Evolutionary conservation across 768 basidiomycete species (phyloP), one percentile per base, ranked within the genome.

Genomic region (Suillus ampliporus): DNA sequence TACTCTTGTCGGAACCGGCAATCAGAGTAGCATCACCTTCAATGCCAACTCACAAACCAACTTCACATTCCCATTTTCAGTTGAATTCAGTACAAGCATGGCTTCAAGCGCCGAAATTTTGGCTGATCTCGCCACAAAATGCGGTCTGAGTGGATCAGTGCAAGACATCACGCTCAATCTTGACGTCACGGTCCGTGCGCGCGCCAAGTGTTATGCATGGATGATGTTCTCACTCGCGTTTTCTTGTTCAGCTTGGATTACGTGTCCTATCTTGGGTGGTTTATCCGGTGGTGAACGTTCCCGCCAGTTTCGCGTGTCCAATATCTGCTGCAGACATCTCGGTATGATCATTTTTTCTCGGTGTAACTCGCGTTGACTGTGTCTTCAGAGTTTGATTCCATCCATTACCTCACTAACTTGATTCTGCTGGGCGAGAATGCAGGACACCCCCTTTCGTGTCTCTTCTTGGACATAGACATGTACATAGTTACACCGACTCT

Each of bases 31-130:
- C 60, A 65, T 87, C 56, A 75, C 73, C 5, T 84, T 89, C 68
- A 68, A 80, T 11, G 79, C 90, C 14, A 77, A 86, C 66, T 69
- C 81, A 3, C 78, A 81, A 65, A 90, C 86, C 5, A 87, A 85
- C 64, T 85, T 92, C 78, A 88, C 86, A 0, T 91, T 95, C 79
- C 92, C 92, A 2, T 90, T 94, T 75, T 67, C 82, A 6, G 78
- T 95, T 47, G 76, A 78, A 48, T 95, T 93, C 77, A 83, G 82
- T 41, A 77, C 79, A 28, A 69, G 81, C 0, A 68, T 77, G 47
- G 84, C 91, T 62, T 87, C 91, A 10, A 78, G 78, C 43, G 71
- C 75, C 37, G 58, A 61, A 7, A 85, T 94, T 23, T 78, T 94
- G n/a, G 37, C 74, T 11, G 89, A 93, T 70, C 67, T 95, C 28